Evolutionary conservation across 352 stramenopile genomes (phyloP).

Genomic region (Globisporangium nagaii): DNA sequence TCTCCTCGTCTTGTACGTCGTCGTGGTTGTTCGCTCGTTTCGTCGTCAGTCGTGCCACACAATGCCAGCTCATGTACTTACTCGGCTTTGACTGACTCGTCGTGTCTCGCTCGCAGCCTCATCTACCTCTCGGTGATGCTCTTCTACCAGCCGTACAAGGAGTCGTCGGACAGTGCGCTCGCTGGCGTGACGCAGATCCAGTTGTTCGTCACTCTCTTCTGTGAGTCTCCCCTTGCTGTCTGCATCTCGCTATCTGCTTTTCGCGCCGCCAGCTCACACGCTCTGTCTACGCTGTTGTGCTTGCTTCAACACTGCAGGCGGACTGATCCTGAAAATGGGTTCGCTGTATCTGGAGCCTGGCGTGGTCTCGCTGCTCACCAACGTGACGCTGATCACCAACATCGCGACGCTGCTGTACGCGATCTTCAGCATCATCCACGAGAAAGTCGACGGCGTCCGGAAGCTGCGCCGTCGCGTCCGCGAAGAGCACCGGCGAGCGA

Average conservation of each 20-base stretch:
- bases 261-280: background rate
- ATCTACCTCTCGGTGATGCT: slow-evolving; percentile 75
- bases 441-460: slow-evolving; percentile 33
- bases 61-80: too few relatives aligned
- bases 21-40: background rate
- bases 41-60: background rate
- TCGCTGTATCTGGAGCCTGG: slow-evolving; percentile 32
- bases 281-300: background rate
- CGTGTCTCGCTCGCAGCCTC: slow-evolving; percentile 24
- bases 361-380: slow-evolving; percentile 45
- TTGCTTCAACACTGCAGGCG: slow-evolving; percentile 22
- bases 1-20: slow-evolving; percentile 58
- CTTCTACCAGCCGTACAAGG: slow-evolving; percentile 64
- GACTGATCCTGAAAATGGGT: slow-evolving; percentile 66
- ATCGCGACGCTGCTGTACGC: slow-evolving; percentile 42
- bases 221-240: slow-evolving; percentile 28
- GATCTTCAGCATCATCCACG: slow-evolving; percentile 48
- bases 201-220: slow-evolving; percentile 76
- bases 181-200: slow-evolving; percentile 64
- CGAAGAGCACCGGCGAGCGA: slow-evolving; percentile 41
- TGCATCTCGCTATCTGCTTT: background rate
- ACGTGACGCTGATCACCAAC: slow-evolving; percentile 47
- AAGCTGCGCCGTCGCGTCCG: slow-evolving; percentile 22
- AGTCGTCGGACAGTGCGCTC: slow-evolving; percentile 55
- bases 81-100: background rate